These are phyloP conservation scores for Pythium aristosporum DNA, from an alignment of 352 stramenopile species.

Conservation along the genomic window DNA sequence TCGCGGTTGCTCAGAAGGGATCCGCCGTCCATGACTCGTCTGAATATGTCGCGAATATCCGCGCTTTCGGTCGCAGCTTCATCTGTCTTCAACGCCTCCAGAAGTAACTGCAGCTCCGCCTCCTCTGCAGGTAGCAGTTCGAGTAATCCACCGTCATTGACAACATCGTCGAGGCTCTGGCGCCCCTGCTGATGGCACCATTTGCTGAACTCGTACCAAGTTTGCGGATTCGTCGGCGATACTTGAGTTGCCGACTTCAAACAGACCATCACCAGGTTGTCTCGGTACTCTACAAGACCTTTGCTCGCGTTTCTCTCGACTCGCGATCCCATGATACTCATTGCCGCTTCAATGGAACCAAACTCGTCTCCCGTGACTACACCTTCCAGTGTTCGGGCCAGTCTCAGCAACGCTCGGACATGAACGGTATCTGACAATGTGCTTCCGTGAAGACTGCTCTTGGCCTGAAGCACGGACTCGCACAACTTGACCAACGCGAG, in stretches of 20 bases:
- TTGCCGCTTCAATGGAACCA: slow-evolving; percentile 17
- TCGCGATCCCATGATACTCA: slow-evolving; percentile 21
- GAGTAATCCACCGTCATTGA: slow-evolving; percentile 48
- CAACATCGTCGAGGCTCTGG: slow-evolving; percentile 40
- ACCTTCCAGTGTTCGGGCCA: slow-evolving; percentile 20
- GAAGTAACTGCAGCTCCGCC: slow-evolving; percentile 26
- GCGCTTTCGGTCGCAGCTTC: slow-evolving; percentile 29
- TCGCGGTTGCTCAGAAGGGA: slow-evolving; percentile 36
- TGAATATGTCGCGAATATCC: slow-evolving; percentile 41
- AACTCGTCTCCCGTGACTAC: slow-evolving; percentile 27
- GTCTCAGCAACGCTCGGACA: slow-evolving; percentile 11
- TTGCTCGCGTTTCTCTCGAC: not conserved
- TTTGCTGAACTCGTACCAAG: slow-evolving; percentile 65
- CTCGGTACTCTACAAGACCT: slow-evolving; percentile 18
- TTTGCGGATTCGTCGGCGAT: slow-evolving; percentile 36
- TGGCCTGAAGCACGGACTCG: slow-evolving; percentile 15
- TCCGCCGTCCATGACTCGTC: slow-evolving; percentile 53
- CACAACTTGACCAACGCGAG: slow-evolving; percentile 22
- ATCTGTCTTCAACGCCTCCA: slow-evolving; percentile 38
- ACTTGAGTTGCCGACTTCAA: slow-evolving; percentile 35
- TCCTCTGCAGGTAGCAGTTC: slow-evolving; percentile 49
- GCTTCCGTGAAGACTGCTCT: not conserved
- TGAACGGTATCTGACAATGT: slow-evolving; percentile 8
- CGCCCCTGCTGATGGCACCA: slow-evolving; percentile 70
- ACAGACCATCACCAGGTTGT: slow-evolving; percentile 24